phyloP scores from a whole-genome alignment of 257 asterid genomes.

The Cinchona pubescens region DNA sequence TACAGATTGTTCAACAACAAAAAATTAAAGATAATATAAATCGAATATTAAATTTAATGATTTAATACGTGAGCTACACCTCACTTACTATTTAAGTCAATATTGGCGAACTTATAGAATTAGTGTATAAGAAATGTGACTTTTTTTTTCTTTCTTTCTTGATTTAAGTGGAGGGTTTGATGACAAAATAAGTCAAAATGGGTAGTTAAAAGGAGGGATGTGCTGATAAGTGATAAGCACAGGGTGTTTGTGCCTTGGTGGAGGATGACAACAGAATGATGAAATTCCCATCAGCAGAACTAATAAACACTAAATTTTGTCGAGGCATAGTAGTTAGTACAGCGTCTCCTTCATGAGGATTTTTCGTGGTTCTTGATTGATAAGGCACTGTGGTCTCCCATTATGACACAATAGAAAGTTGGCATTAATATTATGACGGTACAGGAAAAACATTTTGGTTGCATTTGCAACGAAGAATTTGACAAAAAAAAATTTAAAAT shows the following conservation, averaged over 20 bases:
- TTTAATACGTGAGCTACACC: no score
- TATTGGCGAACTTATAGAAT: no score
- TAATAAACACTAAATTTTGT: background rate
- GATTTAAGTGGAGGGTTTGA: conserved; percentile 25
- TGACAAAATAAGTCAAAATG: conserved; percentile 36
- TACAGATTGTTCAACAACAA: no score
- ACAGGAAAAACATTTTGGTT: background rate
- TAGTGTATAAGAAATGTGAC: no score
- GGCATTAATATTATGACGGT: background rate
- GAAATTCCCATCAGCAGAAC: conserved; percentile 4
- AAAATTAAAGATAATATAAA: no score
- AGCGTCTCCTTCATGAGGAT: background rate
- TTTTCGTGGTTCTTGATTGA: background rate
- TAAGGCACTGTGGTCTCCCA: background rate
- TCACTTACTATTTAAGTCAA: no score
- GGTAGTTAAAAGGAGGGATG: conserved; percentile 4
- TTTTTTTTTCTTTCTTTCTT: no score
- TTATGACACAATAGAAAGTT: background rate
- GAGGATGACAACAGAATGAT: conserved; percentile 35
- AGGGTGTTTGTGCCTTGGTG: conserved; percentile 29
- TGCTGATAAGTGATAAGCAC: conserved; percentile 16
- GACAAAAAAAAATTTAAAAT: no score
- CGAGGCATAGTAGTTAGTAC: conserved; percentile 9
- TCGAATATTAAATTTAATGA: no score
- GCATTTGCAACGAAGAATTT: no score